These are phyloP conservation scores for Nakaseomyces delphensis DNA, from an alignment of 1,139 yeast genomes.

Conservation along the genomic window DNA sequence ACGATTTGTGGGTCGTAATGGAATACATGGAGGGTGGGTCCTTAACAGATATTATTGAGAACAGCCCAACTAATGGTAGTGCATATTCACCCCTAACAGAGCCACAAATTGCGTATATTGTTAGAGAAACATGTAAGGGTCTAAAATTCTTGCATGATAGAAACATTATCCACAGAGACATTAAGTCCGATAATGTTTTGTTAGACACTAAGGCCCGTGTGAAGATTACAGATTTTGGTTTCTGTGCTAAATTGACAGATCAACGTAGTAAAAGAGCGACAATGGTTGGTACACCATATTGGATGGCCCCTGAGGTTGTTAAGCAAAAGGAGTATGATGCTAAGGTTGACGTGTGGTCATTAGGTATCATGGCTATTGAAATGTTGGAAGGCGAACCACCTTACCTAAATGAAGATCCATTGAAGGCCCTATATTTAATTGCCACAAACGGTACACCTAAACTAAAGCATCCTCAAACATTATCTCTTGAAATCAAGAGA, in stretches of 20 bases:
- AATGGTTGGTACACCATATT: slow-evolving; percentile 96
- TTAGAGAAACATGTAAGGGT: slow-evolving; percentile 83
- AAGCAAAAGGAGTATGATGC: slow-evolving; percentile 91
- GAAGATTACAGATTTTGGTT: slow-evolving; percentile 92
- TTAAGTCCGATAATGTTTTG: slow-evolving; percentile 85
- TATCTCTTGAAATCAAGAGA: slow-evolving; percentile 69
- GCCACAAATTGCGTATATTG: slow-evolving; percentile 76
- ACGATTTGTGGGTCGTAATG: slow-evolving; percentile 79
- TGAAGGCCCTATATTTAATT: slow-evolving; percentile 74
- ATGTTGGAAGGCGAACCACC: slow-evolving; percentile 98
- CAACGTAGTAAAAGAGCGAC: slow-evolving; percentile 89
- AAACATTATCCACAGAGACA: slow-evolving; percentile 88
- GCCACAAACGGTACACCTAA: slow-evolving; percentile 96
- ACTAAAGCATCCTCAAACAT: slow-evolving; percentile 69
- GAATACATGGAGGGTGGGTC: slow-evolving; percentile 89
- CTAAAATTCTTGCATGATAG: slow-evolving; percentile 80
- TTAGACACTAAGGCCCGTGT: slow-evolving; percentile 79
- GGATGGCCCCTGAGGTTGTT: slow-evolving; percentile 99
- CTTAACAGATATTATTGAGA: slow-evolving; percentile 71
- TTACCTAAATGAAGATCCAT: slow-evolving; percentile 86
- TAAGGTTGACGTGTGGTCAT: slow-evolving; percentile 92
- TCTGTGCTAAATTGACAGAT: slow-evolving; percentile 89
- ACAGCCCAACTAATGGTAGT: slow-evolving; percentile 41
- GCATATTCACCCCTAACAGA: slow-evolving; percentile 39
- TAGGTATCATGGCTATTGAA: slow-evolving; percentile 95